Conservation (phyloP, 805 yeast genomes). For the Wickerhamiella kurtzmanii region DNA sequence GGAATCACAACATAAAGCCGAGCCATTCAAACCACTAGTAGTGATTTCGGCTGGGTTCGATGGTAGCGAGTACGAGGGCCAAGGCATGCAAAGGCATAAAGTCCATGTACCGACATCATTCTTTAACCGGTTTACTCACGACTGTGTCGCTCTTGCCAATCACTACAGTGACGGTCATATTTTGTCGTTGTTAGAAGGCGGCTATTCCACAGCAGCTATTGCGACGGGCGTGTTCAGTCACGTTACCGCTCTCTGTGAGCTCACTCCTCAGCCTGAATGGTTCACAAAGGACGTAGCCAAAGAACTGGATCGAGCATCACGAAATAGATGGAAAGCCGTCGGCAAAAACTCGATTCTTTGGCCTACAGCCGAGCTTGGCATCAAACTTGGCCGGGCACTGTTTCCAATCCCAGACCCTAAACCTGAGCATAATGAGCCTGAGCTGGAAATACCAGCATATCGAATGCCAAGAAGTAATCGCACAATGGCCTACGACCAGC, state of each 20-base stretch:
- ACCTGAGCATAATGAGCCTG: not conserved
- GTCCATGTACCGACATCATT: slow-evolving; percentile 73
- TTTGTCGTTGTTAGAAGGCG: slow-evolving; percentile 67
- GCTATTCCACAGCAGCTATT: slow-evolving; percentile 72
- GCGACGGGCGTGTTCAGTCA: slow-evolving; percentile 71
- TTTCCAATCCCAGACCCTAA: slow-evolving; percentile 6
- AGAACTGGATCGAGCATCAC: slow-evolving; percentile 57
- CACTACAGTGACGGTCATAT: slow-evolving; percentile 47
- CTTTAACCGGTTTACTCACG: slow-evolving; percentile 57
- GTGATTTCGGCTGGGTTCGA: slow-evolving; percentile 82
- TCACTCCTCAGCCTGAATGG: slow-evolving; percentile 51
- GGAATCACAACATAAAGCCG: slow-evolving; percentile 17
- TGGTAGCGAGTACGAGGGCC: slow-evolving; percentile 69
- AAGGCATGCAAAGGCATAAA: slow-evolving; percentile 75
- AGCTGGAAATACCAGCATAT: no score
- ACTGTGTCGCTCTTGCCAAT: slow-evolving; percentile 56
- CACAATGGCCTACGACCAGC: not conserved
- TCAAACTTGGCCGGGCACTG: slow-evolving; percentile 23
- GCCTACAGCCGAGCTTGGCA: slow-evolving; percentile 15
- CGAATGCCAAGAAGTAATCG: not conserved
- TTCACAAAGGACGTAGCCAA: slow-evolving; percentile 47
- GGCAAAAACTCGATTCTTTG: slow-evolving; percentile 14
- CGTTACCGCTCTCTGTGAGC: slow-evolving; percentile 51
- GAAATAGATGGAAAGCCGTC: slow-evolving; percentile 41
- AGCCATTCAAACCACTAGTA: slow-evolving; percentile 43